These are phyloP conservation scores for Fraxinus baroniana DNA, from an alignment of 305 asterid genomes.

Conservation along the genomic window DNA sequence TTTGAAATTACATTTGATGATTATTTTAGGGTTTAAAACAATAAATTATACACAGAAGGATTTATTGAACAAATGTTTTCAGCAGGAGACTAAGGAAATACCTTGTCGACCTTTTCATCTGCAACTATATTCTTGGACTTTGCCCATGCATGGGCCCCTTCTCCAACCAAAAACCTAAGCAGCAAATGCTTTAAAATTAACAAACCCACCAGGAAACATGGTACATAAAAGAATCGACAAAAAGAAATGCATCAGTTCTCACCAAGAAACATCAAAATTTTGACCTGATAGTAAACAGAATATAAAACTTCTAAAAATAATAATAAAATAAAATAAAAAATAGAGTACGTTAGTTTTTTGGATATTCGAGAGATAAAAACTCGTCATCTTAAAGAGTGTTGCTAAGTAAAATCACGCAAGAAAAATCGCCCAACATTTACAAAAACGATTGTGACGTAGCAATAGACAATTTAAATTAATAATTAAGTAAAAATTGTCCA, in stretches of 20 bases:
- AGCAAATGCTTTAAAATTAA: constrained; percentile 17
- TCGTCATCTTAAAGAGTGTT: neutral
- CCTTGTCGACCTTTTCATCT: constrained; percentile 57
- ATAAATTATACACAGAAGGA: neutral
- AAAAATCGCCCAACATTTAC: neutral
- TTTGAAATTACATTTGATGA: neutral
- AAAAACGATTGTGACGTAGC: neutral
- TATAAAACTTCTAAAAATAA: neutral
- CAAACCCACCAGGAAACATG: neutral
- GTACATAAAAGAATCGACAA: neutral
- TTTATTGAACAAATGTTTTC: neutral
- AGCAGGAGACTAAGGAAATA: constrained; percentile 15
- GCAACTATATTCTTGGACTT: constrained; percentile 65
- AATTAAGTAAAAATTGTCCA: neutral
- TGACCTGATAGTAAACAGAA: constrained; percentile 3
- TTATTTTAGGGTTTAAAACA: neutral
- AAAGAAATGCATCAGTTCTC: neutral
- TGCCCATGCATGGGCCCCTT: constrained; percentile 84
- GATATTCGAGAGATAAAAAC: neutral
- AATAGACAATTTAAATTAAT: neutral
- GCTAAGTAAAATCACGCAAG: neutral
- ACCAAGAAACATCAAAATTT: constrained; percentile 1
- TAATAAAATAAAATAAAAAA: too few species aligned
- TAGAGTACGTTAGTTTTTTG: neutral
- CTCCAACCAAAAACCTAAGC: constrained; percentile 90